Conservation (phyloP, 257 asterid genomes). For the Osmanthus fragrans region DNA sequence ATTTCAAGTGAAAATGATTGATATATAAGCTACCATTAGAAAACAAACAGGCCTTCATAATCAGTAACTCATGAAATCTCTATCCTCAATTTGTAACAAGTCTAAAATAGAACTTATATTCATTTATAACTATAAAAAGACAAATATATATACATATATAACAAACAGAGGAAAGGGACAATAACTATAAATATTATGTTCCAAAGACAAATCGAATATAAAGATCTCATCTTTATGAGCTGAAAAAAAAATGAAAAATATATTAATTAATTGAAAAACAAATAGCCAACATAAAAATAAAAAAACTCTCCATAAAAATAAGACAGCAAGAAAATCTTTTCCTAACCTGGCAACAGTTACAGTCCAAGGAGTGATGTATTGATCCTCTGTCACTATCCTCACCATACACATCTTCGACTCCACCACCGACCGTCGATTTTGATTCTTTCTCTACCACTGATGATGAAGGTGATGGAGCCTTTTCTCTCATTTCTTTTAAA, state of each 20-base stretch:
- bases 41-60: not conserved
- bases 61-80: not conserved
- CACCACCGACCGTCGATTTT: constrained; percentile 47
- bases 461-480: constrained; percentile 17
- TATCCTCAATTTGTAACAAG: not conserved
- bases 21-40: not conserved
- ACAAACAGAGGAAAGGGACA: not conserved
- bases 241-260: constrained; percentile 10
- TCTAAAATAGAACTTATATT: not conserved
- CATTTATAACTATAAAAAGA: too few species aligned
- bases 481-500: constrained; percentile 26
- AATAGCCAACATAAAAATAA: constrained; percentile 12
- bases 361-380: constrained; percentile 60
- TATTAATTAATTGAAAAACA: not conserved
- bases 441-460: constrained; percentile 34
- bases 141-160: too few species aligned
- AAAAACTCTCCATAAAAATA: not conserved
- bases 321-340: not conserved
- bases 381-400: constrained; percentile 69
- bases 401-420: constrained; percentile 64
- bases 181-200: not conserved
- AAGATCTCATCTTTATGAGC: constrained; percentile 1
- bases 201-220: not conserved
- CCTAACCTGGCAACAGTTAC: constrained; percentile 70
- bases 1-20: constrained; percentile 2